Percentiles rank a stretch among this genome's conserved stretches.
phyloP scores from a whole-genome alignment of 352 stramenopile genomes.

The Pythium phragmitis region DNA sequence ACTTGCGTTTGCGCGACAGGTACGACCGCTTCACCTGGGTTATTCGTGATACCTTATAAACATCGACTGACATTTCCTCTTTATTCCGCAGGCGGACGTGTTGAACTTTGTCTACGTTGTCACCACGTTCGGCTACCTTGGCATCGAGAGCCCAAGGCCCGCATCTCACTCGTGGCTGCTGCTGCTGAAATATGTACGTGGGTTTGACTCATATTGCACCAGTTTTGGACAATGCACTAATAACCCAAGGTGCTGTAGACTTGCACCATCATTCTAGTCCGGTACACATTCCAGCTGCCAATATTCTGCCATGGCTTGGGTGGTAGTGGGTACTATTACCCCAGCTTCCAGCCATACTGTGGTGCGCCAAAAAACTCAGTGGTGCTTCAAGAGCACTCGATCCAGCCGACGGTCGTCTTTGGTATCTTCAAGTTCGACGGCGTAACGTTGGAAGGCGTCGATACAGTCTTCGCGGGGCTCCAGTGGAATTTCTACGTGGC shows the following conservation, averaged over 20 bases:
- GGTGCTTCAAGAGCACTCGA: conserved; percentile 47
- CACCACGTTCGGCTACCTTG: conserved; percentile 63
- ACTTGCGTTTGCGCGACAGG: conserved; percentile 73
- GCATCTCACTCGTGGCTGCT: conserved; percentile 60
- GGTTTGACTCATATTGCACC: neutral
- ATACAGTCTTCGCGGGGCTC: conserved; percentile 63
- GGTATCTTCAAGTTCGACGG: conserved; percentile 88
- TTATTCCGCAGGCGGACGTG: conserved; percentile 52
- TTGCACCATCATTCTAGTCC: conserved; percentile 40
- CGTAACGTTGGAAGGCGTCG: conserved; percentile 33
- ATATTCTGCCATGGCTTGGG: conserved; percentile 77
- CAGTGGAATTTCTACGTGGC: conserved; percentile 88
- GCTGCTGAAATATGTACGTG: conserved; percentile 81
- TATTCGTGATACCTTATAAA: neutral
- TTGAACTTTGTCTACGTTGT: conserved; percentile 82
- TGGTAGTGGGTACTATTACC: conserved; percentile 57
- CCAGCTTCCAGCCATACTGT: conserved; percentile 80
- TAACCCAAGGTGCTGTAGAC: conserved; percentile 24
- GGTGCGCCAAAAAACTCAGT: conserved; percentile 33
- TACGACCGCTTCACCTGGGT: conserved; percentile 21
- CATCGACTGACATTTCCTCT: neutral
- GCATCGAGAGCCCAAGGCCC: conserved; percentile 74
- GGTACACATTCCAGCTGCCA: conserved; percentile 83
- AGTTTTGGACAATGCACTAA: neutral
- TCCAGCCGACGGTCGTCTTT: conserved; percentile 79